These are phyloP conservation scores for Pseudopithomyces maydicus DNA, from an alignment of 2,329 filamentous ascomycete species.

Conservation along the genomic window DNA sequence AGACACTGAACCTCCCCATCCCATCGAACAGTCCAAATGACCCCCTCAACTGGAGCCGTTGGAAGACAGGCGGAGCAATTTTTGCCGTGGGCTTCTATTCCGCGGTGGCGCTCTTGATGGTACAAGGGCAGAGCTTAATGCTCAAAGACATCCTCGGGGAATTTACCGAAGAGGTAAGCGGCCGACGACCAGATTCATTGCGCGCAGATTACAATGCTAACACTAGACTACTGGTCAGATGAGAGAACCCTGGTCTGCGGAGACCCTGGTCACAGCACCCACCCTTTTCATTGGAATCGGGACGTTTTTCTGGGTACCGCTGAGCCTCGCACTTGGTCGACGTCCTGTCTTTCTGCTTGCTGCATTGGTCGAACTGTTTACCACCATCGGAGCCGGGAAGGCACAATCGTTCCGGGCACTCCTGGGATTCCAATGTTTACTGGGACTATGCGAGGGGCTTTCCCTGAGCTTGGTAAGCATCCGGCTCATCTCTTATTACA, in stretches of 20 bases:
- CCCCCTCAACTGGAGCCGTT: conserved; percentile 29
- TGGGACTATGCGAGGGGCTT: conserved; percentile 42
- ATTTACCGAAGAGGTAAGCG: conserved; percentile 20
- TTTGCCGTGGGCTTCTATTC: conserved; percentile 22
- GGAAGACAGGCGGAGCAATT: conserved; percentile 26
- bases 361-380: conserved; percentile 29
- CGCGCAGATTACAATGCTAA: background rate
- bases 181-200: background rate
- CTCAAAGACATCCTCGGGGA: conserved; percentile 16
- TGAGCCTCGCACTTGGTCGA: conserved; percentile 45
- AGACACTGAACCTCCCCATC: conserved; percentile 27
- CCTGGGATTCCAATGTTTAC: conserved; percentile 34
- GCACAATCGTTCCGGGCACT: conserved; percentile 33
- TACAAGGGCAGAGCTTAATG: conserved; percentile 26
- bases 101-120: conserved; percentile 17
- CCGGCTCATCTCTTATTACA: background rate
- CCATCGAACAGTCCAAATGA: conserved; percentile 30
- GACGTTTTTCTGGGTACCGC: conserved; percentile 45
- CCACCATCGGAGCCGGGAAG: conserved; percentile 32
- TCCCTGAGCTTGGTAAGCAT: conserved; percentile 32
- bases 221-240: conserved; percentile 16
- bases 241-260: conserved; percentile 28
- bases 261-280: conserved; percentile 32
- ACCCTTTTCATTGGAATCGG: conserved; percentile 44
- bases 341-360: conserved; percentile 44